These are phyloP conservation scores for Macadamia tetraphylla DNA, from an alignment of 164 flowering plant genomes.

Conservation along the genomic window DNA sequence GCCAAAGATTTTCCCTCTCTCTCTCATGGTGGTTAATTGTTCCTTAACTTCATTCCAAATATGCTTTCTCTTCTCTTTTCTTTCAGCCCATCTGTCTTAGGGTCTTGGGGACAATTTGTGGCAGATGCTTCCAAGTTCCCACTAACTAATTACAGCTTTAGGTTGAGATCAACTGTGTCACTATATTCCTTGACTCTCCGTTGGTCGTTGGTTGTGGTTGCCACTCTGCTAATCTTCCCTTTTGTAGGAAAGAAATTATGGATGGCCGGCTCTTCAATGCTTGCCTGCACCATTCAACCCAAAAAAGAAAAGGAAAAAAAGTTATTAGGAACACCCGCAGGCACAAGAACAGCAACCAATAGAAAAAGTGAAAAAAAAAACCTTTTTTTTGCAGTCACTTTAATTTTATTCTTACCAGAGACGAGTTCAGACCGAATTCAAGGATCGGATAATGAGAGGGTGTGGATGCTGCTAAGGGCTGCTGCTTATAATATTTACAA, in stretches of 20 bases:
- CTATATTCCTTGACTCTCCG: conserved; percentile 3
- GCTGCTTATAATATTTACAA: background rate
- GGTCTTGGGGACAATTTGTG: too few species aligned
- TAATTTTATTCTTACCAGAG: conserved; percentile 1
- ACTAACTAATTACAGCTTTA: conserved; percentile 11
- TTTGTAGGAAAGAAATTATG: conserved; percentile 12
- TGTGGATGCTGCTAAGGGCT: background rate
- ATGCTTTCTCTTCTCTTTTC: too few species aligned
- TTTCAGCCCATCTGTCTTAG: too few species aligned
- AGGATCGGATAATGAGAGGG: background rate
- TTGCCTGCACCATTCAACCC: conserved; percentile 9
- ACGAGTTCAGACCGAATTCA: conserved; percentile 1
- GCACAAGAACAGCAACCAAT: background rate
- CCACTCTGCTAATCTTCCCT: background rate
- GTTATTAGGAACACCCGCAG: background rate
- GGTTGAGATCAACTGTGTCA: conserved; percentile 14
- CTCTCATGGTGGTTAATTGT: too few species aligned
- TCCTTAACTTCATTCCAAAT: too few species aligned
- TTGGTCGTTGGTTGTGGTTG: background rate
- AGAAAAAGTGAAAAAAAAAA: background rate
- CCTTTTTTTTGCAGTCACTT: background rate
- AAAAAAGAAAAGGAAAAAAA: background rate
- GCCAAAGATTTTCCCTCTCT: too few species aligned
- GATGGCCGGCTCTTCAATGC: conserved; percentile 9
- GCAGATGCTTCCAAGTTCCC: too few species aligned